Evolutionary conservation across 202 grass and related monocot genomes (phyloP).

Genomic region (Musa balbisiana): DNA sequence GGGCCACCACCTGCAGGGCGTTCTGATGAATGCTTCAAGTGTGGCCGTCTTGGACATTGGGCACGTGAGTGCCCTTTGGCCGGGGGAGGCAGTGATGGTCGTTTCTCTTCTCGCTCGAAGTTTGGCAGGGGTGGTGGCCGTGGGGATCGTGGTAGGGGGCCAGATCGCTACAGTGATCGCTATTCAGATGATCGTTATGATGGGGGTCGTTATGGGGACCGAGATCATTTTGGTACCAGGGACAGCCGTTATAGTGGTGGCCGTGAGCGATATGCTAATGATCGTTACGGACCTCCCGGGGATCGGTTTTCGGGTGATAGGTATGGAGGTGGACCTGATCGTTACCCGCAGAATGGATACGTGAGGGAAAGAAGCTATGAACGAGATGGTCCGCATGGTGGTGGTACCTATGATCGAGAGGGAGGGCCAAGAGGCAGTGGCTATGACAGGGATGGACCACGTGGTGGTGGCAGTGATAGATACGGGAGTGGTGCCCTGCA

Average conservation of each 20-base stretch:
- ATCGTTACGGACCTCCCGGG: conserved; percentile 21
- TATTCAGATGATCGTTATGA: conserved; percentile 89
- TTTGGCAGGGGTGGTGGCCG: conserved; percentile 53
- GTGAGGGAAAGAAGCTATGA: conserved; percentile 79
- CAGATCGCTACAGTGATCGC: conserved; percentile 62
- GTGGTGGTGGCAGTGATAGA: conserved; percentile 30
- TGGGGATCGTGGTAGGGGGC: conserved; percentile 51
- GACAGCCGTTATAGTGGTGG: conserved; percentile 58
- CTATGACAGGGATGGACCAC: conserved; percentile 61
- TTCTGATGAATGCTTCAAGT: conserved; percentile 76
- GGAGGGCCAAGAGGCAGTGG: conserved; percentile 14
- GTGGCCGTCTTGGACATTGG: conserved; percentile 87
- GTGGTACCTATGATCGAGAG: conserved; percentile 12
- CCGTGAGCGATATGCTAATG: conserved; percentile 53
- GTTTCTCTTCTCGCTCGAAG: conserved; percentile 44
- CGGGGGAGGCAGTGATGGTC: conserved; percentile 46
- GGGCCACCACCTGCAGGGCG: conserved; percentile 38
- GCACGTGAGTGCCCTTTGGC: conserved; percentile 85
- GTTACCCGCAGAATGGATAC: conserved; percentile 59
- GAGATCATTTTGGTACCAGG: conserved; percentile 52
- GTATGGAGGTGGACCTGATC: conserved; percentile 51
- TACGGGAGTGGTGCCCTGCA: conserved; percentile 47
- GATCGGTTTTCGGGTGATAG: conserved; percentile 73
- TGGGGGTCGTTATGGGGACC: conserved; percentile 49
- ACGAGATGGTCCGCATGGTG: conserved; percentile 49